Percentiles rank a stretch among this genome's conserved stretches.
phyloP scores from a whole-genome alignment of 2,329 filamentous ascomycete genomes.

The Trichoderma sp. region DNA sequence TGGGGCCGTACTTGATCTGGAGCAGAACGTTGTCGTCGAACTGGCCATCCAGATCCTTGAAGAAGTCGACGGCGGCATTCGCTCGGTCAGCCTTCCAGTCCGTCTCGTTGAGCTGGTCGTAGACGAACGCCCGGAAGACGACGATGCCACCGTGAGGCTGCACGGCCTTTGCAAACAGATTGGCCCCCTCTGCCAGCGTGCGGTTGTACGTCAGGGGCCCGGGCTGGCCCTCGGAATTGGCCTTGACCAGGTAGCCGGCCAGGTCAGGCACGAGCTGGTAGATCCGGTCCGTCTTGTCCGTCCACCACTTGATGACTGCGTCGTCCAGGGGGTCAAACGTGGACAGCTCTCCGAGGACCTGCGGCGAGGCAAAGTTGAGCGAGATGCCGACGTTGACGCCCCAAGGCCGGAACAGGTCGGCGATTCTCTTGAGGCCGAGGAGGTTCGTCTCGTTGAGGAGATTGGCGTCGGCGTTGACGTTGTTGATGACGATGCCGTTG shows the following conservation, averaged over 20 bases:
- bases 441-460: constrained; percentile 60
- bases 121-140: constrained; percentile 74
- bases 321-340: constrained; percentile 68
- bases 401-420: constrained; percentile 67
- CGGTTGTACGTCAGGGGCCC: constrained; percentile 71
- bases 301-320: constrained; percentile 64
- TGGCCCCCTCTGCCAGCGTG: constrained; percentile 68
- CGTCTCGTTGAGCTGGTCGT: constrained; percentile 56
- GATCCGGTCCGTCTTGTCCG: constrained; percentile 58
- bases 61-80: constrained; percentile 69
- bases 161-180: constrained; percentile 64
- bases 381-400: constrained; percentile 67
- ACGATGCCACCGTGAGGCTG: constrained; percentile 62
- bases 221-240: constrained; percentile 71
- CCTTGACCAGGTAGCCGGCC: constrained; percentile 70
- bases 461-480: constrained; percentile 68
- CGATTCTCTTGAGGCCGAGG: constrained; percentile 62
- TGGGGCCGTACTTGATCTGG: constrained; percentile 74
- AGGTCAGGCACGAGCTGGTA: constrained; percentile 67
- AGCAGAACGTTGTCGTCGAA: constrained; percentile 72
- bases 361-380: constrained; percentile 68
- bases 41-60: constrained; percentile 62
- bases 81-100: constrained; percentile 70
- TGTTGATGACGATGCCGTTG: constrained; percentile 70
- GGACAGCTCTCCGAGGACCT: constrained; percentile 51